These are phyloP conservation scores for Grosmannia serpens DNA, from an alignment of 2,329 filamentous ascomycete species.

Conservation along the genomic window DNA sequence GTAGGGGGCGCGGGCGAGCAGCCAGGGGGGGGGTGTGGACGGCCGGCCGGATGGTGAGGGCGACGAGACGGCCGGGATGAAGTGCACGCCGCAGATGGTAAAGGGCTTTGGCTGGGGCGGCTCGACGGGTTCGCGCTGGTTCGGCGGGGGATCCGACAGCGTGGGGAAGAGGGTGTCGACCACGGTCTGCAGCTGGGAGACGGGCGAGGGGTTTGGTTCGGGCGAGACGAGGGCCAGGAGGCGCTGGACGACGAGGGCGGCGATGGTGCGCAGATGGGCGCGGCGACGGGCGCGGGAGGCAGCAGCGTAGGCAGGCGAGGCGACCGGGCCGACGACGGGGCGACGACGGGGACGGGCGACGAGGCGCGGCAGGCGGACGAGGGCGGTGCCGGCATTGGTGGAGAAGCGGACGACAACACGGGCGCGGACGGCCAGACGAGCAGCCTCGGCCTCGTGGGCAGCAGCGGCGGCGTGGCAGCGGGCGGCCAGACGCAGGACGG, in stretches of 20 bases:
- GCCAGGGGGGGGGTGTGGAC: constrained; percentile 1
- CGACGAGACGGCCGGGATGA: constrained; percentile 23
- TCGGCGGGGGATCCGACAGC: constrained; percentile 17
- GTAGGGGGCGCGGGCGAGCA: constrained; percentile 8
- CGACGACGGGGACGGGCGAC: not conserved
- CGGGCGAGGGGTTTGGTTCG: constrained; percentile 28
- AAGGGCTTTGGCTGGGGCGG: constrained; percentile 23
- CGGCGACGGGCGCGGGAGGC: constrained; percentile 17
- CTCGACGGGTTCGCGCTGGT: not conserved
- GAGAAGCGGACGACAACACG: constrained; percentile 34
- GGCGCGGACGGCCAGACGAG: constrained; percentile 38
- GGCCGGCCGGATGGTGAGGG: not conserved
- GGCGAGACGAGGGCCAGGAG: constrained; percentile 40
- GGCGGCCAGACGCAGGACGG: constrained; percentile 49
- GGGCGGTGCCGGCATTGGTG: constrained; percentile 34
- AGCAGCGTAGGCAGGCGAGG: constrained; percentile 10
- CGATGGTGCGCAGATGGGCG: constrained; percentile 29
- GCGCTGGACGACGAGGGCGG: constrained; percentile 33
- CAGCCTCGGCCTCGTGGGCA: constrained; percentile 38
- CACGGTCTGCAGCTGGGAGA: constrained; percentile 31
- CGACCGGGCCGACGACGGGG: constrained; percentile 10
- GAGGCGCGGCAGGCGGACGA: constrained; percentile 30
- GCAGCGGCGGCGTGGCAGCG: constrained; percentile 34
- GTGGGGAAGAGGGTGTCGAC: constrained; percentile 38
- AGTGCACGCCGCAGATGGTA: constrained; percentile 35